Evolutionary conservation across 179 eudicot species (phyloP), one percentile per base, ranked within the genome.

Genomic region (Amaranthus tricolor): DNA sequence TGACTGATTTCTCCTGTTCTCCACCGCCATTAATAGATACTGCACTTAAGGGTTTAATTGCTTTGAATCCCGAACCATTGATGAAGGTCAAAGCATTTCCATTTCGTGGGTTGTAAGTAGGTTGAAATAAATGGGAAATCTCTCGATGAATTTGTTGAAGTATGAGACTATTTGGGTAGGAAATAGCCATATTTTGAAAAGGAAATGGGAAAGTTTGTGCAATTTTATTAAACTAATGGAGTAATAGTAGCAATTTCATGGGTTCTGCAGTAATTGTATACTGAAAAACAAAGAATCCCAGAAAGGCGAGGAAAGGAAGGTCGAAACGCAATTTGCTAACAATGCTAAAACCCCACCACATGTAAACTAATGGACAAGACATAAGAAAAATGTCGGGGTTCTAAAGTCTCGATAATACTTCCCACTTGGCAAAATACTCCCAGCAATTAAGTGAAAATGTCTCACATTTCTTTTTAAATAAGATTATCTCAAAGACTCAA

Each of bases 131-230:
- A 20, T 68, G 11, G 5, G 67, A 11, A 6, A 20, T 62, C 15
- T 69, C 70, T 31, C 67, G 62, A 7, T n/a, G 55, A 12, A 50
- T 14, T 48, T 70, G 55, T 17, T 6, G 75, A 61, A 66, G 75
- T 15, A 73, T 53, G 9, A 9, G 62, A 6, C 56, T 45, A 16
- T 17, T 75, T 0, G 7, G 21, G 43, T 12, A 43, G 9, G 66
- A 68, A 55, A 19, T 64, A 16, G 78, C 75, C 82, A 79, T 79
- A 31, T 52, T n/a, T 31, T 31, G 57, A 68, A 19, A 31, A 31
- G 40, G 40, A 31, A 31, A 31, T 31, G 40, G 40, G 57, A 40
- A 53, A 13, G 48, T 6, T 15, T 17, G 40, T 31, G 40, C 40
- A 31, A 31, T 31, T 31, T 31, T 31, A 31, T 31, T 3, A 2